phyloP scores from a whole-genome alignment of 257 asterid genomes.

The Agastache rugosa region DNA sequence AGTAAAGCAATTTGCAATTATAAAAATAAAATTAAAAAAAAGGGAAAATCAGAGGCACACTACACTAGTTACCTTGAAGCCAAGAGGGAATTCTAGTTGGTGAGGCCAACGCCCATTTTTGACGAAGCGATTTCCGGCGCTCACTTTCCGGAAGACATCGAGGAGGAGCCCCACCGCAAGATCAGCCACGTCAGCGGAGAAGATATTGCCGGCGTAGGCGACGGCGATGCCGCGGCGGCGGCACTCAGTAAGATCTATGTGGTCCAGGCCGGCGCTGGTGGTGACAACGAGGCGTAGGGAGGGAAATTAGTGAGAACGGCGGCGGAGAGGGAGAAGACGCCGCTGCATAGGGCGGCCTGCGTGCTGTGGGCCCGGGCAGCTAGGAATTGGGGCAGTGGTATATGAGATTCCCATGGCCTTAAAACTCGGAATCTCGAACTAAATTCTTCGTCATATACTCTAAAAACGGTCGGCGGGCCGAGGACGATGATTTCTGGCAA shows the following conservation, averaged over 20 bases:
- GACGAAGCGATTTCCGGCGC: conserved; percentile 54
- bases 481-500: conserved; percentile 54
- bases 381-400: conserved; percentile 57
- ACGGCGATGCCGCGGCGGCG: conserved; percentile 66
- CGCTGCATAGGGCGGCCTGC: conserved; percentile 53
- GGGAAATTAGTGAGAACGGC: conserved; percentile 55
- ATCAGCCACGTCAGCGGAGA: conserved; percentile 65
- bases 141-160: conserved; percentile 54
- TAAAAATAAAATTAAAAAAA: not conserved
- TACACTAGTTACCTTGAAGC: conserved; percentile 50
- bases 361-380: conserved; percentile 49
- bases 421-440: conserved; percentile 44
- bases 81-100: conserved; percentile 51
- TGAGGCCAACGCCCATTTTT: conserved; percentile 58
- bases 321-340: conserved; percentile 39
- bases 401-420: conserved; percentile 62
- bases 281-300: conserved; percentile 56
- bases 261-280: conserved; percentile 69
- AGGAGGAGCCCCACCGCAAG: conserved; percentile 63
- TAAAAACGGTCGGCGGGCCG: conserved; percentile 58
- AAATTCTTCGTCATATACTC: conserved; percentile 33
- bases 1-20: not conserved
- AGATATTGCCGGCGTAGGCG: conserved; percentile 48
- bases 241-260: conserved; percentile 69
- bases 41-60: not conserved